These are phyloP conservation scores for Straminergon stramineum DNA, from an alignment of 225 moss, liverwort and hornwort genomes.

Conservation along the genomic window DNA sequence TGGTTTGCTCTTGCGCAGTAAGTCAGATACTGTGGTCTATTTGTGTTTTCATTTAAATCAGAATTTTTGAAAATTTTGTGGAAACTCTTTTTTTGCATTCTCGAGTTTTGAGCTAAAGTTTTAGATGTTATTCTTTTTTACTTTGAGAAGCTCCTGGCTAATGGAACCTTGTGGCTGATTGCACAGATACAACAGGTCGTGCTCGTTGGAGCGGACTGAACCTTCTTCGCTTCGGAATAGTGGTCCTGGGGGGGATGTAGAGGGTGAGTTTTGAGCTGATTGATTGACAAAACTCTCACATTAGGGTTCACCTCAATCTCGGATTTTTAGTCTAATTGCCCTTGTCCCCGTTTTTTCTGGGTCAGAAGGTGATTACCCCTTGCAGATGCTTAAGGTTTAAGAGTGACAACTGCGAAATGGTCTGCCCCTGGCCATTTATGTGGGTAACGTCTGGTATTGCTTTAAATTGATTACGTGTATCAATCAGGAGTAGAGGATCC, in stretches of 20 bases:
- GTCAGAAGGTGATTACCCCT: not conserved
- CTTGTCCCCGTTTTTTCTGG: not conserved
- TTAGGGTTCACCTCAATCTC: not conserved
- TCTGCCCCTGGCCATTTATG: not conserved
- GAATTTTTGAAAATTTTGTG: not conserved
- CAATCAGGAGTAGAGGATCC: not conserved
- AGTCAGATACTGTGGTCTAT: not conserved
- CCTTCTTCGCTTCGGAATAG: not conserved
- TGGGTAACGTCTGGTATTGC: not conserved
- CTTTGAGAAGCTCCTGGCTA: not conserved
- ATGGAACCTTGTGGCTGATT: not conserved
- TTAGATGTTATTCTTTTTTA: not conserved
- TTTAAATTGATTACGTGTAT: not conserved
- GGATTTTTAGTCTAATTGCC: too few species aligned
- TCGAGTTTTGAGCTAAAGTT: not conserved
- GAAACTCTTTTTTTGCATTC: not conserved
- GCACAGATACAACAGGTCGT: slow-evolving; percentile 11
- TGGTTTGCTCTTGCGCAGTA: slow-evolving; percentile 22
- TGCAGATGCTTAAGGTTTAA: not conserved
- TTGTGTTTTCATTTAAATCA: not conserved
- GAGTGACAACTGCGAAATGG: not conserved
- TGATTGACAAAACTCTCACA: not conserved
- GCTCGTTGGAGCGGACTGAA: not conserved
- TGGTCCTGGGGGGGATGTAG: not conserved
- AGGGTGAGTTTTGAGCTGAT: not conserved